Conservation (phyloP, 208 protist genomes). For the Leishmania guyanensis region DNA sequence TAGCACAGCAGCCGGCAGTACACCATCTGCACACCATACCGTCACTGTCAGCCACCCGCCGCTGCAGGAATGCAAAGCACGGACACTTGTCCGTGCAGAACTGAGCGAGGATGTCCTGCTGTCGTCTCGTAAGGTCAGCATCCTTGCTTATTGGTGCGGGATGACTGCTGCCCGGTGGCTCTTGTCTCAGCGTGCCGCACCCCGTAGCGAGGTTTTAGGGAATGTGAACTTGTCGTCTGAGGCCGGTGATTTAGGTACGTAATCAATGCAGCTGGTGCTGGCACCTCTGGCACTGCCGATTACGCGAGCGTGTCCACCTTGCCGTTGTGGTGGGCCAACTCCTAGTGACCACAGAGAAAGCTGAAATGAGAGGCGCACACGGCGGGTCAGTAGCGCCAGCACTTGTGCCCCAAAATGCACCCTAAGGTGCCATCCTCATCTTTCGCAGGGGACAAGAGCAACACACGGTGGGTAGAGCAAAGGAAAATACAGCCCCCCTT, state of each 20-base stretch:
- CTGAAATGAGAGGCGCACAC: neutral
- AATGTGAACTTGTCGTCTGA: neutral
- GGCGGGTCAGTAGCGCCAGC: neutral
- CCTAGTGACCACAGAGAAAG: neutral
- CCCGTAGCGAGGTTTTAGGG: neutral
- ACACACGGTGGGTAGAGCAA: neutral
- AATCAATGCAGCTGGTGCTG: neutral
- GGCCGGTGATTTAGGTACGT: neutral
- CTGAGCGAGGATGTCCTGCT: neutral
- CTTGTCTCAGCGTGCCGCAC: neutral
- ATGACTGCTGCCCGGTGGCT: neutral
- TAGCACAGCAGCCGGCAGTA: neutral
- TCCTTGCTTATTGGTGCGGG: neutral
- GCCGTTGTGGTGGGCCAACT: neutral
- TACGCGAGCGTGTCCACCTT: neutral
- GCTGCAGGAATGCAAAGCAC: neutral
- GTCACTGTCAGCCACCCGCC: neutral
- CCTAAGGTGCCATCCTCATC: neutral
- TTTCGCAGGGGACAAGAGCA: neutral
- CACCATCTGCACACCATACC: neutral
- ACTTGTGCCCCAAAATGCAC: neutral
- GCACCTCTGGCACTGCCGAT: neutral
- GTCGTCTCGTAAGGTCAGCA: neutral
- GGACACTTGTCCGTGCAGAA: neutral
- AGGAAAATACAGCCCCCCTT: neutral